These are phyloP conservation scores for Candida takata DNA, from an alignment of 805 yeast species.

Conservation along the genomic window DNA sequence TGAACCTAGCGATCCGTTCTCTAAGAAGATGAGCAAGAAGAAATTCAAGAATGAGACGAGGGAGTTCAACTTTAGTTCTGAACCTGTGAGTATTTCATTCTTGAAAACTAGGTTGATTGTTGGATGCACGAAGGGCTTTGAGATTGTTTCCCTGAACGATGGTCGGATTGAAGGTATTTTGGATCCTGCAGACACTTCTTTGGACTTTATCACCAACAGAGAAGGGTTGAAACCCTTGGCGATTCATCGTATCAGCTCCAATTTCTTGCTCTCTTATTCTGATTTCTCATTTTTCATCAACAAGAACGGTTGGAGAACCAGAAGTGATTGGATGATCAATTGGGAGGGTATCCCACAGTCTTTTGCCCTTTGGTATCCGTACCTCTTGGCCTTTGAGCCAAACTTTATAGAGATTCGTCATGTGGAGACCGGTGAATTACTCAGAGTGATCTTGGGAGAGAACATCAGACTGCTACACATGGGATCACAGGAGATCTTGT, in stretches of 20 bases:
- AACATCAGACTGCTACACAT: slow-evolving; percentile 85
- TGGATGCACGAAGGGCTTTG: slow-evolving; percentile 96
- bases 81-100: slow-evolving; percentile 87
- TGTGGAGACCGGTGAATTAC: slow-evolving; percentile 77
- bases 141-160: slow-evolving; percentile 79
- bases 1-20: slow-evolving; percentile 78
- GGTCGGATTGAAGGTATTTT: slow-evolving; percentile 81
- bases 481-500: slow-evolving; percentile 86
- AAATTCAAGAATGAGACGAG: slow-evolving; percentile 59
- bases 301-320: slow-evolving; percentile 92
- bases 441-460: slow-evolving; percentile 87
- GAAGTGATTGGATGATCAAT: slow-evolving; percentile 86
- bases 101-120: slow-evolving; percentile 84
- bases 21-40: slow-evolving; percentile 56
- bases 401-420: slow-evolving; percentile 89
- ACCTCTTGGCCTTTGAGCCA: slow-evolving; percentile 82
- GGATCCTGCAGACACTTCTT: slow-evolving; percentile 97
- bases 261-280: slow-evolving; percentile 81
- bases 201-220: slow-evolving; percentile 83
- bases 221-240: slow-evolving; percentile 86
- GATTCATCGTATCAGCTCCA: slow-evolving; percentile 82
- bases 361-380: slow-evolving; percentile 92
- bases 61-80: slow-evolving; percentile 79
- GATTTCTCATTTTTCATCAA: slow-evolving; percentile 94
- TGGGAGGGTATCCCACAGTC: slow-evolving; percentile 97